These are phyloP conservation scores for Dendrobium catenatum DNA, from an alignment of 106 monocot species.

Conservation along the genomic window DNA sequence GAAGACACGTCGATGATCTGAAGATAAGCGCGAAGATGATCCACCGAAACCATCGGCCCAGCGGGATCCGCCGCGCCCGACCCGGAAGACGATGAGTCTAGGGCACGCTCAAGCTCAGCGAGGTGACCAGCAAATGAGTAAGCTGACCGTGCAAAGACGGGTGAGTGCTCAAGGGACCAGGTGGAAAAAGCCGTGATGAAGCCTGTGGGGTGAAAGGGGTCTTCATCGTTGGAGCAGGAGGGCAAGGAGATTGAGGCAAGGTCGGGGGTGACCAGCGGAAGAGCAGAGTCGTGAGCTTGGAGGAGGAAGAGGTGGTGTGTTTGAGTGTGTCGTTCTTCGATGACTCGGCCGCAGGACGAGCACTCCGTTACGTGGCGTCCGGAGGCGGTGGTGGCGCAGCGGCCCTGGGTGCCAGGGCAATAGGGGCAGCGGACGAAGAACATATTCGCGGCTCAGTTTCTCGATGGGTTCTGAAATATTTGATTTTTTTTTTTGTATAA, in stretches of 20 bases:
- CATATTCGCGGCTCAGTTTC: background rate
- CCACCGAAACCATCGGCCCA: constrained; percentile 70
- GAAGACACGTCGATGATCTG: constrained; percentile 93
- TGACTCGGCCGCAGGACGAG: constrained; percentile 68
- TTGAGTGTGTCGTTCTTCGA: constrained; percentile 58
- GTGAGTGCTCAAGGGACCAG: constrained; percentile 70
- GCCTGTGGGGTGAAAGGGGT: constrained; percentile 85
- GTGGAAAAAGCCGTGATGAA: constrained; percentile 91
- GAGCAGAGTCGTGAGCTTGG: constrained; percentile 63
- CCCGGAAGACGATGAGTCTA: constrained; percentile 24
- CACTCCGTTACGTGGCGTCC: constrained; percentile 61
- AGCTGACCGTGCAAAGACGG: constrained; percentile 52
- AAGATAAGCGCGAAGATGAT: constrained; percentile 80
- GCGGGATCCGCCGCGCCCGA: constrained; percentile 8
- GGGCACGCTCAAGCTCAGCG: constrained; percentile 89
- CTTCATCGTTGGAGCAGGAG: constrained; percentile 13
- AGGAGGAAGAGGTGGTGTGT: constrained; percentile 65
- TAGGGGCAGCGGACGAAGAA: constrained; percentile 8
- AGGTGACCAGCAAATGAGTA: constrained; percentile 85
- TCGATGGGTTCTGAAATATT: no score
- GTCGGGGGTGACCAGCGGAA: constrained; percentile 70
- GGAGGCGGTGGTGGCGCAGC: constrained; percentile 49
- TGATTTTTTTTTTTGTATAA: no score
- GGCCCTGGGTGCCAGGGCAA: constrained; percentile 52
- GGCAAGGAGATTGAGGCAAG: constrained; percentile 14